Percentiles rank a stretch among this genome's conserved stretches.
These are phyloP conservation scores for Mariannaea sp. DNA, from an alignment of 2,329 filamentous ascomycete genomes.

Conservation along the genomic window DNA sequence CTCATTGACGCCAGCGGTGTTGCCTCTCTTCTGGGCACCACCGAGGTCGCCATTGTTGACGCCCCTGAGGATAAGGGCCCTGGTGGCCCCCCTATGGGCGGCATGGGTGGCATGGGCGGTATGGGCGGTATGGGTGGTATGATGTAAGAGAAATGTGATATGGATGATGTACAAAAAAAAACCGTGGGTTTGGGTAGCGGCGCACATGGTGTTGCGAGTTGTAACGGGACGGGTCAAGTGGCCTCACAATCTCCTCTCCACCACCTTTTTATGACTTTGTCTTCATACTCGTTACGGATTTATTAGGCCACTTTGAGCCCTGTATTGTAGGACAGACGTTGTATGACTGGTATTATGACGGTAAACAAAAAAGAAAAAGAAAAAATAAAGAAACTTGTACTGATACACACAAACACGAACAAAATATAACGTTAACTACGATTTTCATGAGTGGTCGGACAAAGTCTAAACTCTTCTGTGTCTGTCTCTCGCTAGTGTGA, in stretches of 20 bases:
- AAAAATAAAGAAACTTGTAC: conserved; percentile 17
- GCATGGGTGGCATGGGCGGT: conserved; percentile 68
- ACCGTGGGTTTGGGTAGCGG: conserved; percentile 42
- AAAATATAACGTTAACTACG: conserved; percentile 9
- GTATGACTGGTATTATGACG: conserved; percentile 35
- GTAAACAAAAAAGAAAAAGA: conserved; percentile 32
- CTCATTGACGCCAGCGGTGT: conserved; percentile 95
- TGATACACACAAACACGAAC: no score
- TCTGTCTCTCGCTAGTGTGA: no score
- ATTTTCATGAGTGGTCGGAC: conserved; percentile 2
- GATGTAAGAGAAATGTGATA: conserved; percentile 55
- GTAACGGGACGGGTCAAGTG: conserved; percentile 40
- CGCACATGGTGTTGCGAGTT: conserved; percentile 58
- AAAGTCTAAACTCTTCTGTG: no score
- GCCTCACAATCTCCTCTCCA: conserved; percentile 45
- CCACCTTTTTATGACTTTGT: conserved; percentile 33
- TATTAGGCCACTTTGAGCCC: conserved; percentile 37
- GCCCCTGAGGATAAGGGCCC: conserved; percentile 89
- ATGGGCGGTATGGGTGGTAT: conserved; percentile 62
- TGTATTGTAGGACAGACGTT: conserved; percentile 44
- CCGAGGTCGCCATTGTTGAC: conserved; percentile 97
- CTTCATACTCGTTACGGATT: conserved; percentile 39
- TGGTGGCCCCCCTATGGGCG: conserved; percentile 63
- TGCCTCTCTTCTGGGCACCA: conserved; percentile 94
- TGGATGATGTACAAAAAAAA: conserved; percentile 39